Evolutionary conservation across 169 alveolate genomes (phyloP).

Genomic region (Plasmodium relictum): DNA sequence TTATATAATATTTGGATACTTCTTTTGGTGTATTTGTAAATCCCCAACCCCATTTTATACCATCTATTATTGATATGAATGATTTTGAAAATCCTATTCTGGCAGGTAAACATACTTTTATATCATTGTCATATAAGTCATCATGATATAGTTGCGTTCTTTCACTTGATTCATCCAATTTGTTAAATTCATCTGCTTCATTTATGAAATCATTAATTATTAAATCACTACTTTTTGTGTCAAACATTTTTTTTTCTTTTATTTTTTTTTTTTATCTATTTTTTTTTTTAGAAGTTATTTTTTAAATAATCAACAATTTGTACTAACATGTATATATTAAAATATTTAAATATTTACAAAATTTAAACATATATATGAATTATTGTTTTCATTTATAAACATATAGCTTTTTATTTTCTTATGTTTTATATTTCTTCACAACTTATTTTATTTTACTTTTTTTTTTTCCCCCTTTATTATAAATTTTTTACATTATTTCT

Average conservation of each 20-base stretch:
- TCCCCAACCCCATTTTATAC: conserved; percentile 78
- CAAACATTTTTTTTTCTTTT: conserved; percentile 40
- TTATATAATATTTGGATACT: conserved; percentile 79
- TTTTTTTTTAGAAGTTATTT: background rate
- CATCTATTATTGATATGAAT: conserved; percentile 45
- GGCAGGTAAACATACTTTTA: conserved; percentile 67
- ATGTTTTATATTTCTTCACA: too few relatives aligned
- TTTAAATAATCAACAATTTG: conserved; percentile 12
- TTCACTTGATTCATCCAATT: conserved; percentile 37
- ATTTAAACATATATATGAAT: conserved; percentile 3
- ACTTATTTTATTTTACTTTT: too few relatives aligned
- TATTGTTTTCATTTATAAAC: background rate
- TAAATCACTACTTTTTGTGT: conserved; percentile 1
- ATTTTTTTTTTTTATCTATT: background rate
- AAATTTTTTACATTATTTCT: too few relatives aligned
- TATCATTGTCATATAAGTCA: conserved; percentile 58
- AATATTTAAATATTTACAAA: background rate
- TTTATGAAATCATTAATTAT: background rate
- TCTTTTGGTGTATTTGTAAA: conserved; percentile 76
- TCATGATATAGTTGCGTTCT: conserved; percentile 71
- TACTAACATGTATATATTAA: background rate
- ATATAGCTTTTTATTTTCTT: too few relatives aligned
- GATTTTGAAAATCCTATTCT: conserved; percentile 70
- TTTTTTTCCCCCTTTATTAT: too few relatives aligned
- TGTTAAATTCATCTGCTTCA: conserved; percentile 24